These are phyloP conservation scores for Wallemia mellicola DNA, from an alignment of 1,284 basidiomycete species.

Conservation along the genomic window DNA sequence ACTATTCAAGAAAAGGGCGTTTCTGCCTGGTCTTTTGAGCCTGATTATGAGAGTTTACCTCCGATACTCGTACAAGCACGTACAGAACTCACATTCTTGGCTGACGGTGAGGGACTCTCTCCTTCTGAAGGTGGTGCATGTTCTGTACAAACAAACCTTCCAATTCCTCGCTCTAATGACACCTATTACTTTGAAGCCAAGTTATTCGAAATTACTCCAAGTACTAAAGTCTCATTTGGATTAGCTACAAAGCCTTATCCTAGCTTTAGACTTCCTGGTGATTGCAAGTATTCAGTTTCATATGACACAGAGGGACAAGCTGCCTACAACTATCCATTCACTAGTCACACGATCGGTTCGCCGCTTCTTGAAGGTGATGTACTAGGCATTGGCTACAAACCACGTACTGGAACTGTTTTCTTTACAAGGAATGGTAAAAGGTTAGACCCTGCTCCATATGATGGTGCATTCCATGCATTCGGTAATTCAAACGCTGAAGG, in stretches of 20 bases:
- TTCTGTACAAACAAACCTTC: conserved; percentile 75
- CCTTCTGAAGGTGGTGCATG: conserved; percentile 30
- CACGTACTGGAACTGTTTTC: conserved; percentile 79
- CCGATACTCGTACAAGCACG: conserved; percentile 68
- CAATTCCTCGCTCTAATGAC: conserved; percentile 77
- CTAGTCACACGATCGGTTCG: conserved; percentile 54
- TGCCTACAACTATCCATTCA: conserved; percentile 90
- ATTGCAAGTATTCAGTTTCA: conserved; percentile 67
- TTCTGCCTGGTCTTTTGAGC: conserved; percentile 88
- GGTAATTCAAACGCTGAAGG: conserved; percentile 18
- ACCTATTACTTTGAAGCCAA: conserved; percentile 97
- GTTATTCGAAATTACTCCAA: conserved; percentile 70
- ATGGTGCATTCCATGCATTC: not conserved
- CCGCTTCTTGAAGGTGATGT: conserved; percentile 74
- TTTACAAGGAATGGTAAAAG: conserved; percentile 86
- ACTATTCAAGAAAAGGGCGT: conserved; percentile 95
- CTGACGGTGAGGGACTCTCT: conserved; percentile 51
- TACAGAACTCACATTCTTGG: conserved; percentile 81
- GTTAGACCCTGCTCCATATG: conserved; percentile 47
- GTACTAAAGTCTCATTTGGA: conserved; percentile 58
- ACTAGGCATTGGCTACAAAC: conserved; percentile 70
- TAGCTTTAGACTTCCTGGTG: conserved; percentile 64
- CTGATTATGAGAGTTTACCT: conserved; percentile 74
- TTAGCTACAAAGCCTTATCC: conserved; percentile 86
- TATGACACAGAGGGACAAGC: conserved; percentile 95